Percentiles rank a stretch among this genome's conserved stretches.
Evolutionary conservation across 371 early-diverging fungal species (phyloP).

Genomic region (Phascolomyces articulosus): DNA sequence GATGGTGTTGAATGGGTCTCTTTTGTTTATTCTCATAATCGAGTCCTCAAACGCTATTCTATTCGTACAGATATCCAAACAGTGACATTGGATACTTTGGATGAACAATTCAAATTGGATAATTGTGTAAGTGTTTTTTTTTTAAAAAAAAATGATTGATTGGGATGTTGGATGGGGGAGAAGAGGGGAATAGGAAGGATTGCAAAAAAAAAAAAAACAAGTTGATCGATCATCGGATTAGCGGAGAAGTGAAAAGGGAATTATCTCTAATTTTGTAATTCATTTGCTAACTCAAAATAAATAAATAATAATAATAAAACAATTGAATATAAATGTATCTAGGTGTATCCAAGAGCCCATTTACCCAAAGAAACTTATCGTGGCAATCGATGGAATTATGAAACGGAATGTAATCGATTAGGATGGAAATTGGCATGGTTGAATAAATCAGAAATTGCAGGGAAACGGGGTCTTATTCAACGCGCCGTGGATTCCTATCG

Average conservation of each 20-base stretch:
- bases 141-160: neutral
- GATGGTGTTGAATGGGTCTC: slow-evolving; percentile 74
- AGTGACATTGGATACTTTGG: slow-evolving; percentile 59
- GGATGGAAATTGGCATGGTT: slow-evolving; percentile 93
- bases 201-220: no score
- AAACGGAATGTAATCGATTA: slow-evolving; percentile 88
- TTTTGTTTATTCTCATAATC: slow-evolving; percentile 72
- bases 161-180: neutral
- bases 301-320: no score
- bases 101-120: slow-evolving; percentile 73
- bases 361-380: slow-evolving; percentile 70
- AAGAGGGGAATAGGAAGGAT: slow-evolving; percentile 2
- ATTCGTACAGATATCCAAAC: slow-evolving; percentile 82
- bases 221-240: no score
- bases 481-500: slow-evolving; percentile 95
- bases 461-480: slow-evolving; percentile 92
- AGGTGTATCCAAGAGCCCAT: slow-evolving; percentile 74
- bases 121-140: slow-evolving; percentile 69
- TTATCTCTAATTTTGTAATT: no score
- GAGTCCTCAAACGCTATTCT: slow-evolving; percentile 65
- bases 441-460: slow-evolving; percentile 85
- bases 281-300: no score
- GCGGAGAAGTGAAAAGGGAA: no score
- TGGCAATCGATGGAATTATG: slow-evolving; percentile 95
- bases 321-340: no score